Percentiles rank a stretch among this genome's conserved stretches.
Conservation (phyloP, 2,329 filamentous ascomycete genomes). For the Curvularia sp. region DNA sequence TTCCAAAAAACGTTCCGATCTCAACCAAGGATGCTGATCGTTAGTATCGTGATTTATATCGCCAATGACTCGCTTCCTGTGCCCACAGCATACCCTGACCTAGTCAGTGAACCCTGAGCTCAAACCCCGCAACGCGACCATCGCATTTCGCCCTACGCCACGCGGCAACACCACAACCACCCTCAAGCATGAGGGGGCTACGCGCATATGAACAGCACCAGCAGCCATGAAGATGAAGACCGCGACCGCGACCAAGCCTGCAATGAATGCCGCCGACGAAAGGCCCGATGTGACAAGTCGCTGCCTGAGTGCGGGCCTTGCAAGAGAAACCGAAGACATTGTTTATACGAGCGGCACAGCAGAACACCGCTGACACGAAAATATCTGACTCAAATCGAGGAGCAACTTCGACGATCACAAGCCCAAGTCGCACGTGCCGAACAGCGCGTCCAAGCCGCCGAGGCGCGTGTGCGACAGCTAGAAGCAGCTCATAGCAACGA, state of each 20-base stretch:
- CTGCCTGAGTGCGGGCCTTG: conserved; percentile 28
- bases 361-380: conserved; percentile 58
- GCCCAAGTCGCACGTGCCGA: conserved; percentile 15
- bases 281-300: conserved; percentile 21
- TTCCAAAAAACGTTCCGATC: neutral
- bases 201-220: conserved; percentile 18
- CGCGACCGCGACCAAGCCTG: conserved; percentile 18
- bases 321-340: conserved; percentile 54
- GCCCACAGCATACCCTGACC: neutral
- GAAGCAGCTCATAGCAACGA: conserved; percentile 3
- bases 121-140: conserved; percentile 4
- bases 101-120: conserved; percentile 4
- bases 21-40: neutral
- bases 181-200: conserved; percentile 6
- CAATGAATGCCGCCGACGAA: conserved; percentile 23
- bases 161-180: conserved; percentile 4
- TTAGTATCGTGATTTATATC: neutral
- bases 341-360: conserved; percentile 59
- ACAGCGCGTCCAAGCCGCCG: conserved; percentile 10
- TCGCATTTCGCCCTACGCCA: neutral
- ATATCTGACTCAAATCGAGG: conserved; percentile 18
- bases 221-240: conserved; percentile 6
- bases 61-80: conserved; percentile 1
- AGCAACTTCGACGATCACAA: conserved; percentile 17
- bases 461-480: conserved; percentile 15